Evolutionary conservation across 2,329 filamentous ascomycete genomes (phyloP).

Genomic region (Drechslerella coelobrocha): DNA sequence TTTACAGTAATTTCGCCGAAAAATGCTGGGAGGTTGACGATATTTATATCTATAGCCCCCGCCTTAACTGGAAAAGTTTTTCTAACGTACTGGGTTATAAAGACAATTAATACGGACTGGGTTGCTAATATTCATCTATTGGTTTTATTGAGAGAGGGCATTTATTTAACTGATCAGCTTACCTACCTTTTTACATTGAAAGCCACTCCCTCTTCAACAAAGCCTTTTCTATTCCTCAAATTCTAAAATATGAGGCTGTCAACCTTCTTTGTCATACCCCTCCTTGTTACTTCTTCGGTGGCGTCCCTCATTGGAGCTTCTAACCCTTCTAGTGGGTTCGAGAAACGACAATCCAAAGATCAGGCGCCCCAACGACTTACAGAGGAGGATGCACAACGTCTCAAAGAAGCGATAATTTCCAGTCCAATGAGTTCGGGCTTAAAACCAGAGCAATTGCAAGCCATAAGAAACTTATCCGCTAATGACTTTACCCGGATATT

Average conservation of each 20-base stretch:
- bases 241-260: not conserved
- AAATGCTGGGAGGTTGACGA: too few species aligned
- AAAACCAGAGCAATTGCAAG: not conserved
- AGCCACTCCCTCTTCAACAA: too few species aligned
- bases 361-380: not conserved
- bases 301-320: too few species aligned
- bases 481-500: not conserved
- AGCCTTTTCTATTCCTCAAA: constrained; percentile 1
- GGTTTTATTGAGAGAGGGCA: not conserved
- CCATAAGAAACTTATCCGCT: not conserved
- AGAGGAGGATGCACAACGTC: too few species aligned
- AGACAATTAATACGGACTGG: not conserved
- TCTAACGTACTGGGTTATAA: not conserved
- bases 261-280: not conserved
- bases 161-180: not conserved
- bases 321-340: not conserved
- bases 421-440: not conserved
- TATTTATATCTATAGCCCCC: too few species aligned
- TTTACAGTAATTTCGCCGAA: too few species aligned
- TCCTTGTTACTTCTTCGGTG: not conserved
- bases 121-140: not conserved
- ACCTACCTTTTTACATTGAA: not conserved
- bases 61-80: too few species aligned
- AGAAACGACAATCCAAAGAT: constrained; percentile 3
- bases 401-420: not conserved